phyloP scores from a whole-genome alignment of 2,329 filamentous ascomycete species.

The Phoma herbarum region DNA sequence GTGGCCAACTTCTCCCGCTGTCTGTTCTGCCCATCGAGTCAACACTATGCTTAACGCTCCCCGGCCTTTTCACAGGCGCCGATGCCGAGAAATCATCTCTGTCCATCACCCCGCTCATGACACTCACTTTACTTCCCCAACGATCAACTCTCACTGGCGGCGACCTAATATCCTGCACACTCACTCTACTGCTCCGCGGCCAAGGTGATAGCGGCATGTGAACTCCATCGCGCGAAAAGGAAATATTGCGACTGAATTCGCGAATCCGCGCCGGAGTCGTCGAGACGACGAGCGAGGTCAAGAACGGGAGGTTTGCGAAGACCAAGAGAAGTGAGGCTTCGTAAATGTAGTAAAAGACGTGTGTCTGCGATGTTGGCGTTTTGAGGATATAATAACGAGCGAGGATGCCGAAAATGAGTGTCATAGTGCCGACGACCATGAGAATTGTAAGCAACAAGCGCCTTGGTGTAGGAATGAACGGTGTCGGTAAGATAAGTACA shows the following conservation, averaged over 20 bases:
- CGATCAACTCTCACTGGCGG: background rate
- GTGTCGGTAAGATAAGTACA: conserved; percentile 34
- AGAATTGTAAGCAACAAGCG: conserved; percentile 33
- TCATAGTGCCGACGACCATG: conserved; percentile 28
- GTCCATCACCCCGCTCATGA: background rate
- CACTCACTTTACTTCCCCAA: conserved; percentile 4
- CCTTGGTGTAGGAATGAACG: conserved; percentile 42
- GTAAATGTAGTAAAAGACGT: conserved; percentile 31
- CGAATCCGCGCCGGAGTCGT: conserved; percentile 27
- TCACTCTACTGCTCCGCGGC: conserved; percentile 26
- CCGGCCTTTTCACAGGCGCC: background rate
- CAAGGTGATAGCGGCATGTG: conserved; percentile 25
- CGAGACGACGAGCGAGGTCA: conserved; percentile 34
- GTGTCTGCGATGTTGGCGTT: conserved; percentile 6
- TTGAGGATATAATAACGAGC: conserved; percentile 27
- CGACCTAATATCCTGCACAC: background rate
- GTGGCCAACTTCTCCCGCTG: conserved; percentile 1
- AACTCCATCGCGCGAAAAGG: conserved; percentile 18
- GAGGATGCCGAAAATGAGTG: conserved; percentile 28
- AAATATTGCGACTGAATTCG: conserved; percentile 21
- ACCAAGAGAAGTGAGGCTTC: conserved; percentile 30
- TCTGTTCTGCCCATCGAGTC: background rate
- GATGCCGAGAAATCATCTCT: background rate
- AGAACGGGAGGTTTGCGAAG: conserved; percentile 43
- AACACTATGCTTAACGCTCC: background rate